phyloP scores from a whole-genome alignment of 2,329 filamentous ascomycete species.

The Dactylonectria estremocensis region DNA sequence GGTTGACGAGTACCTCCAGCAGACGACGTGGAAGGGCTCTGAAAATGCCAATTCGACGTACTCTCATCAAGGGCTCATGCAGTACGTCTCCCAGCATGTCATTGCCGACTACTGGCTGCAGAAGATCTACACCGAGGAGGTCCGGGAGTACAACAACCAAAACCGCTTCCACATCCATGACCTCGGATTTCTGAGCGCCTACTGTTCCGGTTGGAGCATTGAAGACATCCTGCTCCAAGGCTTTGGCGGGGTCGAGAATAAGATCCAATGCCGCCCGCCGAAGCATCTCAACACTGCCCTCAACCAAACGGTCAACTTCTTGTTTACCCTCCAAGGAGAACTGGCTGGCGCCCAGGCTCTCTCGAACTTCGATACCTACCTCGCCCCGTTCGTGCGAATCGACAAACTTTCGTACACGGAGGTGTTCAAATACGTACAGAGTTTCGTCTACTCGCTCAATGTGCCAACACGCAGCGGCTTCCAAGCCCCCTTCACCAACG shows the following conservation, averaged over 20 bases:
- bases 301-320: conserved; percentile 46
- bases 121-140: conserved; percentile 42
- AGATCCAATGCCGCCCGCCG: conserved; percentile 44
- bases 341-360: conserved; percentile 41
- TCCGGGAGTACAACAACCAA: conserved; percentile 34
- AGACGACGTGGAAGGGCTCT: conserved; percentile 42
- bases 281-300: conserved; percentile 46
- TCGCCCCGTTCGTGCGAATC: conserved; percentile 41
- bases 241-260: conserved; percentile 44
- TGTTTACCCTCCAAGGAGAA: conserved; percentile 44
- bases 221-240: conserved; percentile 45
- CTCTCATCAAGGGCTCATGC: conserved; percentile 45
- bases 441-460: conserved; percentile 47
- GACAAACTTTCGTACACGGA: conserved; percentile 39
- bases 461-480: conserved; percentile 46
- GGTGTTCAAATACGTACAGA: conserved; percentile 44
- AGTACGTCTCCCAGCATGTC: conserved; percentile 45
- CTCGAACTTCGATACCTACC: conserved; percentile 45
- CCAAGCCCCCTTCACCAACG: conserved; percentile 44
- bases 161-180: conserved; percentile 47
- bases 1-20: conserved; percentile 42
- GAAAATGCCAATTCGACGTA: conserved; percentile 48
- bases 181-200: conserved; percentile 43
- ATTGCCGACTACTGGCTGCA: conserved; percentile 46
- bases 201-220: conserved; percentile 46